Percentiles rank a stretch among this genome's conserved stretches.
Evolutionary conservation across 305 asterid species (phyloP).

Genomic region (Striga hermonthica): DNA sequence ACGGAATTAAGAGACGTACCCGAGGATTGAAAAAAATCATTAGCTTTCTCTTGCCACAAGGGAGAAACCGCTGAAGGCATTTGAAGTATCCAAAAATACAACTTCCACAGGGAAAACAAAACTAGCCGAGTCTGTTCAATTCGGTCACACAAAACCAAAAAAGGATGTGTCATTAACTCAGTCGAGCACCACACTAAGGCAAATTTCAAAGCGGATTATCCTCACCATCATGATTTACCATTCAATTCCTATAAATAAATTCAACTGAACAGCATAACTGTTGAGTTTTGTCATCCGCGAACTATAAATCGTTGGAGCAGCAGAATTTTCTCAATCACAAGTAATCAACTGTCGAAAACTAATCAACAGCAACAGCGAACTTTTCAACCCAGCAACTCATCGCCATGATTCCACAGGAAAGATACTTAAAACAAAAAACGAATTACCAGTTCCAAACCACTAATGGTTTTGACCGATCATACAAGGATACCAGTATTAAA

Average conservation of each 20-base stretch:
- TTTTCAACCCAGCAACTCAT: slow-evolving; percentile 9
- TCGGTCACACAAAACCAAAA: slow-evolving; percentile 17
- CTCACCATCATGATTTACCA: background rate
- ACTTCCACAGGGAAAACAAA: slow-evolving; percentile 24
- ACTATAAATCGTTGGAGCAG: background rate
- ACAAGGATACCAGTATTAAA: background rate
- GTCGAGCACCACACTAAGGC: slow-evolving; percentile 3
- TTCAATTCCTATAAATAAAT: background rate
- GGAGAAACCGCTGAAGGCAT: slow-evolving; percentile 64
- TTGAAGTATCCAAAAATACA: slow-evolving; percentile 35
- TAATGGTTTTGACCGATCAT: slow-evolving; percentile 21
- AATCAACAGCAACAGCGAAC: slow-evolving; percentile 9
- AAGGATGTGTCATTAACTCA: background rate
- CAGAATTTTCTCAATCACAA: background rate
- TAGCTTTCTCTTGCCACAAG: slow-evolving; percentile 84
- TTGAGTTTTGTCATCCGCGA: background rate
- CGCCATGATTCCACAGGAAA: too few species aligned
- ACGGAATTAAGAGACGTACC: slow-evolving; percentile 39
- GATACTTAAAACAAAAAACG: background rate
- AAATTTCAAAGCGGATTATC: background rate
- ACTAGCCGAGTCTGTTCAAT: slow-evolving; percentile 25
- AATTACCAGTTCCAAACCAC: background rate
- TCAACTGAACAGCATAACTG: background rate
- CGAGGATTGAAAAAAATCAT: slow-evolving; percentile 64
- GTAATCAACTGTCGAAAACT: background rate